Base-by-base conservation (phyloP, 345 rosid species). In the Eucalyptus guilfoylei region DNA sequence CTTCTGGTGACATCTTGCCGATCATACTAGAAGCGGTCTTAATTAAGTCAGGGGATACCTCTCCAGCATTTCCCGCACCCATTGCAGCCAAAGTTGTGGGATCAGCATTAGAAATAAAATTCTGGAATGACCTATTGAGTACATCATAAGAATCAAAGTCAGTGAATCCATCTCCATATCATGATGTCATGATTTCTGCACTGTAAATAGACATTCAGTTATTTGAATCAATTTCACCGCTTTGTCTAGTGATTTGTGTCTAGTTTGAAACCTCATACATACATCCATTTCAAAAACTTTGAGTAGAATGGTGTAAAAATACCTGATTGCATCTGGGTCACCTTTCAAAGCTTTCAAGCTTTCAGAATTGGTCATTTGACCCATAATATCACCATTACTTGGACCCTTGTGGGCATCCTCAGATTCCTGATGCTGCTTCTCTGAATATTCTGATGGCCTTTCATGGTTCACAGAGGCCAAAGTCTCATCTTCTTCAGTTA, bases 261-360 rank as follows among this genome's bases (percentile, higher is more conserved):
- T 48, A 47, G 87, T 85, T 37, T 52, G 44, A 86, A 86, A 86
- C 24, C 54, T n/a, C 42, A 48, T 52, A 40, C 47, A 24, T n/a
- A 85, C n/a, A 47, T 24, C 50, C 85, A 50, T 60, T 15, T 24
- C 76, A 48, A 89, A n/a, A 45, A 69, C 28, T 11, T 60, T 49
- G 37, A 87, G 62, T 87, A 21, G 47, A 76, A 76, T 40, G 85
- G 30, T 23, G 83, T 24, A 40, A 76, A 16, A 76, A 76, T 76
- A 97, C 99, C 98, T 96, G 89, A 96, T 91, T 87, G 98, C 92
- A 89, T 97, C 96, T 11, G 99, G 97, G 86, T 97, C 95, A 91
- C 95, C 96, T 90, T 91, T 94, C 89, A 96, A 93, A 91, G 97
- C 95, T 69, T 91, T 92, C 83, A 95, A 90, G 88, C 91, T 69